Base-by-base conservation (phyloP, 2,329 filamentous ascomycete species). In the Penicillium brasilianum region DNA sequence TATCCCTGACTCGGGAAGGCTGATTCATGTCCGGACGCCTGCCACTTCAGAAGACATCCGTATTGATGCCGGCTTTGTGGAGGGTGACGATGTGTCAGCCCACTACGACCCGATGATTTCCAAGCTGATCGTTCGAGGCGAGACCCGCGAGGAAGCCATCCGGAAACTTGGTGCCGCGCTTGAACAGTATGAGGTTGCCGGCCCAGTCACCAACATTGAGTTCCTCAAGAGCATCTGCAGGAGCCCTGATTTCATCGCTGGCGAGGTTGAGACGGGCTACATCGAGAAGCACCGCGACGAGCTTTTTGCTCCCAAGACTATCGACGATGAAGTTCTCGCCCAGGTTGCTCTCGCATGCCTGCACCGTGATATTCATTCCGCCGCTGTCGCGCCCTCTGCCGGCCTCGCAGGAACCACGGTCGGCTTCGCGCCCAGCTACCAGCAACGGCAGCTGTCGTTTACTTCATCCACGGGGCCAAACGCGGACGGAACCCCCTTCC, bases 81-180 rank as follows among this genome's bases (percentile, higher is more conserved):
- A 93, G 68, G 95, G 95, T 28, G 94, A 97, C 74, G 92, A 92
- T 64, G 91, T 99, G 2, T 96, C 93, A 0, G 92, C 94, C 60
- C 91, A 95, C 57, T 99, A 99, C 77, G 95, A 99, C 70, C 95
- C 95, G 30, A 99, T 99, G 95, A 97, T 99, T 68, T 92, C 95
- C 48, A 99, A 99, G 80, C 85, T 99, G 55, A 99, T 99, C 69
- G 92, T 98, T 6, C 87, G 91, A 60, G 95, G 91, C 0, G 85
- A 87, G 16, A 90, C 90, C 59, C 86, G 95, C 61, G 86, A 90
- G 73, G 89, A 90, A 28, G 92, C 93, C 3, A 89, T 99, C 53
- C 88, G 91, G 60, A 96, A 92, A 76, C 83, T 99, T 61, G 87
- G 88, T 39, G 82, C 88, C 4, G 93, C 95, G 0, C 81, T 99